Evolutionary conservation across 2,329 filamentous ascomycete species (phyloP).

Genomic region (Fusarium marasasianum): DNA sequence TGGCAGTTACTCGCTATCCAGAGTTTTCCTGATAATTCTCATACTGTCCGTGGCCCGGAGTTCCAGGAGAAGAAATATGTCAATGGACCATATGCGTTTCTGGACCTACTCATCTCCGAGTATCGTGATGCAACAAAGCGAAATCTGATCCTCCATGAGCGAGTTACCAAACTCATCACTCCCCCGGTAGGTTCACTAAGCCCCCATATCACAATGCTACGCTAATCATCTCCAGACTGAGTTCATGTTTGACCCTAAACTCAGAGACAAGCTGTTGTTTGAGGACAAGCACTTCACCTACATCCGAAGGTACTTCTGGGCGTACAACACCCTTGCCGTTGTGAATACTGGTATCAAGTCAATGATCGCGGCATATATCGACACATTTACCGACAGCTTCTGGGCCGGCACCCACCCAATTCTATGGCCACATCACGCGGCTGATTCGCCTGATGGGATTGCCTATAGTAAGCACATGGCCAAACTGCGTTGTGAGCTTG

Average conservation of each 20-base stretch:
- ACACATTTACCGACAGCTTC: constrained; percentile 67
- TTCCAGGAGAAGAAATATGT: constrained; percentile 62
- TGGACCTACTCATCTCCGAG: constrained; percentile 66
- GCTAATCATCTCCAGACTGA: constrained; percentile 49
- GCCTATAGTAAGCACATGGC: constrained; percentile 61
- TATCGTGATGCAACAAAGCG: constrained; percentile 69
- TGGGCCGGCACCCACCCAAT: constrained; percentile 65
- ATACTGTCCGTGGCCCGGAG: constrained; percentile 64
- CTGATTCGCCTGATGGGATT: constrained; percentile 54
- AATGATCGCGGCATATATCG: constrained; percentile 65
- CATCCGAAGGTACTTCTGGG: constrained; percentile 70
- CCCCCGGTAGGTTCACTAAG: constrained; percentile 38
- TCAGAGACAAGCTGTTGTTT: constrained; percentile 68
- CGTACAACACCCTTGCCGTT: constrained; percentile 67
- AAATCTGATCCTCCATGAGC: constrained; percentile 64
- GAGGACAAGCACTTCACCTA: constrained; percentile 70
- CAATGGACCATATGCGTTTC: constrained; percentile 70
- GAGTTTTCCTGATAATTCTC: constrained; percentile 67
- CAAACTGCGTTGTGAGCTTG: constrained; percentile 57
- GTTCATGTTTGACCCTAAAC: constrained; percentile 66
- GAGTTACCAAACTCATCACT: constrained; percentile 67
- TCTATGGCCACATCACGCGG: constrained; percentile 64
- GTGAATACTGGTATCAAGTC: constrained; percentile 68
- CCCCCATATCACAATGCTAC: no score
- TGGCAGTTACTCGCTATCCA: constrained; percentile 70